phyloP scores from a whole-genome alignment of 2,329 filamentous ascomycete species.

The Trichophaea hybrida region DNA sequence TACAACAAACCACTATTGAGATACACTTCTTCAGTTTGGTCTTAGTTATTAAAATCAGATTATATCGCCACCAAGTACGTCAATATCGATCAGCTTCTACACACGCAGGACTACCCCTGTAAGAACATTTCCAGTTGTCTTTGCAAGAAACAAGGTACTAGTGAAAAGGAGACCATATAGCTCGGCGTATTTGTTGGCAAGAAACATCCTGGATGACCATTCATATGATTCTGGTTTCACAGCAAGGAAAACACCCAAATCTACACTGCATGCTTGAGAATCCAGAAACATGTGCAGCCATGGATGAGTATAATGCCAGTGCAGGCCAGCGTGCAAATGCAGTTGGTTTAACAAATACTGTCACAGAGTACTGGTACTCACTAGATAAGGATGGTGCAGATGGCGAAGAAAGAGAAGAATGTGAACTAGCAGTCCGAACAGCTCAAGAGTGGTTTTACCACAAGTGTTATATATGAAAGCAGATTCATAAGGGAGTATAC shows the following conservation, averaged over 20 bases:
- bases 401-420: background rate
- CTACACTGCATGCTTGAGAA: background rate
- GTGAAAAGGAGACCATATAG: background rate
- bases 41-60: too few relatives aligned
- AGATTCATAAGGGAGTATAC: slow-evolving; percentile 3
- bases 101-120: too few relatives aligned
- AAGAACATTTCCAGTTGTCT: background rate
- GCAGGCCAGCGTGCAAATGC: too few relatives aligned
- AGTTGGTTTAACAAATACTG: background rate
- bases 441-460: background rate
- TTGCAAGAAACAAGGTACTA: background rate
- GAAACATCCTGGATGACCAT: background rate
- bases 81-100: too few relatives aligned
- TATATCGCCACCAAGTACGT: too few relatives aligned
- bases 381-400: too few relatives aligned
- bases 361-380: background rate
- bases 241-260: background rate
- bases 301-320: background rate
- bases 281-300: background rate
- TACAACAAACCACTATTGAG: too few relatives aligned
- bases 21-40: too few relatives aligned
- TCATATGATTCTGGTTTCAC: background rate
- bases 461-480: slow-evolving; percentile 4
- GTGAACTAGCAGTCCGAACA: background rate
- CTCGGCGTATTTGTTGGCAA: background rate